Evolutionary conservation across 208 protist species (phyloP), one percentile per base, ranked within the genome.

Genomic region (Acanthamoeba lenticulata): DNA sequence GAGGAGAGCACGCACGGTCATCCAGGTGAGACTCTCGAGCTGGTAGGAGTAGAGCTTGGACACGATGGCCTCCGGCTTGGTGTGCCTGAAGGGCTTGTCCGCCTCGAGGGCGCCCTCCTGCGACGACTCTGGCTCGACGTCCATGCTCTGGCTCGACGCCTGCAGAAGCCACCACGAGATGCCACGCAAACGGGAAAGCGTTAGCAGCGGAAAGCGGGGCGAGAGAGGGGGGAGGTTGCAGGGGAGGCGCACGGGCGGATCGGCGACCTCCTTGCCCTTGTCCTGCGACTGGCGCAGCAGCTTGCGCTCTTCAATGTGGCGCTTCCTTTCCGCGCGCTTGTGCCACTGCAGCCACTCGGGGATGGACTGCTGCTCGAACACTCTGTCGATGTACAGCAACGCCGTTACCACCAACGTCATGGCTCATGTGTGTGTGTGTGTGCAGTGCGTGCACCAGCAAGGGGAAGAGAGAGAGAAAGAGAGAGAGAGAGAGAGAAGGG

Each of bases 1-100:
- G 9, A 38, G 27, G 4, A 65, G 24, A 44, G 34, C 24, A 29
- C 85, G 15, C 34, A 91, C 85, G 21, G 57, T 62, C 85, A 91
- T 60, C 85, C 85, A 91, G 57, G 85, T 91, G 36, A 91, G 47
- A 38, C 55, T 91, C 57, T 91, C 85, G 7, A 91, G 57, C 85
- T 91, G 85, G 27, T 91, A 91, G 4, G 85, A 91, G 38, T 91
- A 91, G 3, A 91, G 52, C 52, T 91, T 91, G 7, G 57, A 62
- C 7, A 74, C 85, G 13, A 91, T 32, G 49, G 24, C 57, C 17
- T 91, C 85, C 21, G 85, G 85, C 24, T 91, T 62, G 29, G 85
- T 72, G 52, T 49, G 49, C 34, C 85, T 65, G 85, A 91, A 91
- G 17, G 85, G 85, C 85, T 47, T 72, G n/a, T 74, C 38, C 1